phyloP scores from a whole-genome alignment of 306 rosid genomes.

The Crotalaria pallida region DNA sequence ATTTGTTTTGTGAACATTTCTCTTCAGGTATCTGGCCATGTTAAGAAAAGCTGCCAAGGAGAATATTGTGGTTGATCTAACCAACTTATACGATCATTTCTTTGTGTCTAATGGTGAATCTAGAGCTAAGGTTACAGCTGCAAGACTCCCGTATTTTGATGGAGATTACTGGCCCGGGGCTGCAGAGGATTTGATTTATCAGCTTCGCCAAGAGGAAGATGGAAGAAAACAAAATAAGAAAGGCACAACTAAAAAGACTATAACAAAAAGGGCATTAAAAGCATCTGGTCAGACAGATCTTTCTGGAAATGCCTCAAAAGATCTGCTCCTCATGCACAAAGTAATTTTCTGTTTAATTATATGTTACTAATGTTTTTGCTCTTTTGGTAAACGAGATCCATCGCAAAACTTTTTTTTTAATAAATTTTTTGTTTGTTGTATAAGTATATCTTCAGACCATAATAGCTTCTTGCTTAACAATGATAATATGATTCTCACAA shows the following conservation, averaged over 20 bases:
- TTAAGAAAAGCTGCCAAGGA: conserved; percentile 90
- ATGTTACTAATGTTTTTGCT: not conserved
- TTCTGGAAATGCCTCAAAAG: conserved; percentile 90
- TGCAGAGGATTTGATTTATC: conserved; percentile 95
- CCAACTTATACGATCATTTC: conserved; percentile 94
- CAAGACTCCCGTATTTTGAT: conserved; percentile 96
- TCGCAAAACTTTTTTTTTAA: conserved; percentile 5
- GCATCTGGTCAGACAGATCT: conserved; percentile 96
- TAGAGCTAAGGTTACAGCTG: conserved; percentile 88
- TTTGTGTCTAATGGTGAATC: conserved; percentile 77
- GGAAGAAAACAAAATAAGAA: conserved; percentile 90
- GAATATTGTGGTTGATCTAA: conserved; percentile 71
- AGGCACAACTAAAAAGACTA: conserved; percentile 79
- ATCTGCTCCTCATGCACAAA: conserved; percentile 95
- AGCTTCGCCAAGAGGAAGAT: conserved; percentile 94
- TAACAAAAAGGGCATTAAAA: conserved; percentile 89
- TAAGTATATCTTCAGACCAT: not conserved
- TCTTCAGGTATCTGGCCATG: conserved; percentile 85
- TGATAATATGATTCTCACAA: conserved; percentile 6
- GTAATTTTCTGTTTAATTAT: conserved; percentile 41
- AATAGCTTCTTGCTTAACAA: not conserved
- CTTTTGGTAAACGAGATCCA: not conserved
- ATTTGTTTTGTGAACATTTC: conserved; percentile 22
- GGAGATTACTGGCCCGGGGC: conserved; percentile 99
- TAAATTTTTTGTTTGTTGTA: not conserved